Percentiles rank a stretch among this genome's conserved stretches.
Conservation (phyloP, 139 green algal genomes). For the Spirogloea muscicola region DNA sequence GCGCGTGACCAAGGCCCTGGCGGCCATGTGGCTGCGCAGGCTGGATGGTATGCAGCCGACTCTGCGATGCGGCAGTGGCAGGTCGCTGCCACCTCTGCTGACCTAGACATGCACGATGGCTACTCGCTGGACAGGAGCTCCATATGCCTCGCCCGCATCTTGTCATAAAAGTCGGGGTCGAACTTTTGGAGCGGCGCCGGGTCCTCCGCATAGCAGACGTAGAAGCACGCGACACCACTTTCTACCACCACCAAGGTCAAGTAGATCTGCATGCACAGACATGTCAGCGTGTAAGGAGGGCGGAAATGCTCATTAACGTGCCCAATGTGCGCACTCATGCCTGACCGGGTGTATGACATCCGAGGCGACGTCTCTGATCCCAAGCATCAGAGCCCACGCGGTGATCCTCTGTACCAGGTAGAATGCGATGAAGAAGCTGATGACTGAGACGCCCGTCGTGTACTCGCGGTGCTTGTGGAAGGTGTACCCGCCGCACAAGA, state of each 20-base stretch:
- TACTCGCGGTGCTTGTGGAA: constrained; percentile 3
- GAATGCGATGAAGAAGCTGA: constrained; percentile 18
- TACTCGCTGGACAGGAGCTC: too few relatives aligned
- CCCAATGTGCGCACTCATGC: too few relatives aligned
- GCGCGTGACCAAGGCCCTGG: too few relatives aligned
- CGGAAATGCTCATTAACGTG: too few relatives aligned
- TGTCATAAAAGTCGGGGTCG: constrained; percentile 35
- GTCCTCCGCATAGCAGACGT: constrained; percentile 46
- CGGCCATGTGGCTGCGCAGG: too few relatives aligned
- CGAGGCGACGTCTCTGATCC: too few relatives aligned
- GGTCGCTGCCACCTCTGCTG: too few relatives aligned
- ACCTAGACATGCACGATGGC: too few relatives aligned
- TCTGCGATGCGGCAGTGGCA: too few relatives aligned
- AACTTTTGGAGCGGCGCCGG: constrained; percentile 21
- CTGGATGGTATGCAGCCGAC: too few relatives aligned
- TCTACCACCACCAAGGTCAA: constrained; percentile 29
- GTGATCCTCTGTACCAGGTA: constrained; percentile 8
- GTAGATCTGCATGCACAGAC: constrained; percentile 17
- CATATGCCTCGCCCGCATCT: neutral
- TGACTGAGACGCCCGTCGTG: neutral
- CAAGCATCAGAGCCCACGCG: too few relatives aligned
- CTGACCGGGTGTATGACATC: too few relatives aligned
- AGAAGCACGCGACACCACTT: constrained; percentile 32
- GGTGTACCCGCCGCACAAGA: constrained; percentile 3
- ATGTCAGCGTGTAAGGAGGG: neutral